Evolutionary conservation across 2,329 filamentous ascomycete species (phyloP), one percentile per base, ranked within the genome.

Genomic region (Nemania sp.): DNA sequence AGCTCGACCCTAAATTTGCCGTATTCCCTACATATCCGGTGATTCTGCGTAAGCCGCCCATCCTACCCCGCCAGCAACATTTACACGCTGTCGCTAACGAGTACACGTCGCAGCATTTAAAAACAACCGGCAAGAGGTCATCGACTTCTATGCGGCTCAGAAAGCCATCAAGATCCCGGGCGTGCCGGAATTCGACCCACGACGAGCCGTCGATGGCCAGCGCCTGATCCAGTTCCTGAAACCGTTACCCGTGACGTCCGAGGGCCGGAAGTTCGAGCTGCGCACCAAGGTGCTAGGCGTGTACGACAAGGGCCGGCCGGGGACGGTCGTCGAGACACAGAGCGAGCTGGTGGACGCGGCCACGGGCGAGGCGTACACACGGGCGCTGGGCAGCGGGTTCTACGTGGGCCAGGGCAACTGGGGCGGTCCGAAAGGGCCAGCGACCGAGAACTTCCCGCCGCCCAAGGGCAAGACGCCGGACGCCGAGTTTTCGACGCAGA

Each of bases 1-100:
- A 97, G 75, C 82, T 95, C 47, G 87, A 96, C 70, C 90, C 91
- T 40, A 81, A 89, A 54, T 97, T 97, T 71, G 75, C 87, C 57
- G 88, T 90, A 65, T 97, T 97, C 73, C 92, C 92, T 15, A 96
- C 91, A 37, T 96, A 95, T 72, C 84, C 90, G 17, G 80, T 93
- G 61, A 83, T 94, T 66, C 84, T 96, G 37, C 84, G 86, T 89
- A 76, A 67, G 83, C n/a, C n/a, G n/a, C n/a, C n/a, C n/a, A 69
- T 36, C 26, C 28, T 42, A n/a, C 14, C 43, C 12, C 4, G 9
- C 23, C 36, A 19, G 30, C 15, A 8, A 24, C 17, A 17, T n/a
- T n/a, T n/a, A n/a, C n/a, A n/a, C n/a, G n/a, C n/a, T n/a, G n/a
- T n/a, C n/a, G n/a, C n/a, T n/a, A n/a, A n/a, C n/a, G n/a, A n/a